phyloP scores from a whole-genome alignment of 148 eudicot genomes.

The Simmondsia chinensis region DNA sequence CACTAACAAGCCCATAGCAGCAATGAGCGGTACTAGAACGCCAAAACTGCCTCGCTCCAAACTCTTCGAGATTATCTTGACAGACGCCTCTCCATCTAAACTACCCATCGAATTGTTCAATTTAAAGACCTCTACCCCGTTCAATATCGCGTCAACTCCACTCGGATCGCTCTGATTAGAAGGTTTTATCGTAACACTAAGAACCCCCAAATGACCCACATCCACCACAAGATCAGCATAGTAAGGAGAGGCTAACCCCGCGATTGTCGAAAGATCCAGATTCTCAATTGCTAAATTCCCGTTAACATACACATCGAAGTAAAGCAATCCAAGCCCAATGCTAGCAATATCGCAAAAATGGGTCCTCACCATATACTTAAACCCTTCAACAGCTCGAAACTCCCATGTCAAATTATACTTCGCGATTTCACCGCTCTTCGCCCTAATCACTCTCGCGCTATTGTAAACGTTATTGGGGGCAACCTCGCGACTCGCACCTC shows the following conservation, averaged over 20 bases:
- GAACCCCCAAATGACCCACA: slow-evolving; percentile 23
- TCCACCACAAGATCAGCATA: slow-evolving; percentile 73
- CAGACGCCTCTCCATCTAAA: slow-evolving; percentile 54
- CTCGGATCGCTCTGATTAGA: slow-evolving; percentile 41
- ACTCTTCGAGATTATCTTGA: slow-evolving; percentile 21
- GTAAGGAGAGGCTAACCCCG: slow-evolving; percentile 64
- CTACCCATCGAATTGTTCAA: slow-evolving; percentile 65
- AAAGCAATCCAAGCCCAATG: slow-evolving; percentile 36
- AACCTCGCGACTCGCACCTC: slow-evolving; percentile 81
- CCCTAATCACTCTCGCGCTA: slow-evolving; percentile 52
- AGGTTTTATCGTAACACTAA: slow-evolving; percentile 54
- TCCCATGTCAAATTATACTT: slow-evolving; percentile 41
- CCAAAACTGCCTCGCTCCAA: slow-evolving; percentile 23
- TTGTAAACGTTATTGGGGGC: slow-evolving; percentile 88
- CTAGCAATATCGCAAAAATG: slow-evolving; percentile 96
- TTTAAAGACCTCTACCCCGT: slow-evolving; percentile 75
- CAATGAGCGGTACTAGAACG: slow-evolving; percentile 33
- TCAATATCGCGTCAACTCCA: slow-evolving; percentile 58
- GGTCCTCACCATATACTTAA: slow-evolving; percentile 52
- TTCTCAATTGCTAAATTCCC: slow-evolving; percentile 50
- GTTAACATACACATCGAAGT: slow-evolving; percentile 74
- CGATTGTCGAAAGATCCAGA: slow-evolving; percentile 38
- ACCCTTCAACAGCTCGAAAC: slow-evolving; percentile 53
- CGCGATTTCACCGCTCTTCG: slow-evolving; percentile 19
- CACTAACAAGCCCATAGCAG: slow-evolving; percentile 47